These are phyloP conservation scores for Fusarium concolor DNA, from an alignment of 2,329 filamentous ascomycete genomes.

Conservation along the genomic window DNA sequence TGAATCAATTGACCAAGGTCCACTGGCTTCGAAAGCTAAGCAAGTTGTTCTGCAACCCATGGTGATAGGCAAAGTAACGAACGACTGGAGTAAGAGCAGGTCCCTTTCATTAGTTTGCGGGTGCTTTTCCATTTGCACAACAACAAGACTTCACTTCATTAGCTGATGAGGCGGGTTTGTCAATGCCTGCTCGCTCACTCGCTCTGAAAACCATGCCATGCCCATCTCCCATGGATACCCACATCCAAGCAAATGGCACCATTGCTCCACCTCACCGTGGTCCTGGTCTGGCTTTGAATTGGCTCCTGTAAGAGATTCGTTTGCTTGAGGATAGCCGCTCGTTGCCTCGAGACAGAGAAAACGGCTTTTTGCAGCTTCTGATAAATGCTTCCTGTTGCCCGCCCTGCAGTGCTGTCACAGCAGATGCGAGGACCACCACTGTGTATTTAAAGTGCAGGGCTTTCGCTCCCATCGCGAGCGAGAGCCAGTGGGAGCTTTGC, in stretches of 20 bases:
- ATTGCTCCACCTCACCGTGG: constrained; percentile 47
- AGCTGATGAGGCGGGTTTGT: constrained; percentile 31
- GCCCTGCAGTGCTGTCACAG: constrained; percentile 21
- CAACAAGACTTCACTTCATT: constrained; percentile 24
- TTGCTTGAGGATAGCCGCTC: constrained; percentile 22
- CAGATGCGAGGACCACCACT: constrained; percentile 15
- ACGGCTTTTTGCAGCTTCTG: constrained; percentile 9
- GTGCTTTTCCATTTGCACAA: constrained; percentile 30
- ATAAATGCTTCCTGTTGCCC: constrained; percentile 13
- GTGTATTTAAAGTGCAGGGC: constrained; percentile 6
- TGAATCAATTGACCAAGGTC: constrained; percentile 23
- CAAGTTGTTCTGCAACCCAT: constrained; percentile 40
- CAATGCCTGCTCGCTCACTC: constrained; percentile 37
- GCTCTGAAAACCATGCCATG: constrained; percentile 11
- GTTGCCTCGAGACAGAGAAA: neutral
- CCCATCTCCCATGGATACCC: constrained; percentile 36
- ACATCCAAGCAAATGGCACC: constrained; percentile 45
- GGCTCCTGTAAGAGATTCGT: constrained; percentile 25
- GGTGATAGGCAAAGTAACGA: neutral
- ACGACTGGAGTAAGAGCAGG: constrained; percentile 4
- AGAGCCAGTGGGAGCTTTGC: constrained; percentile 14
- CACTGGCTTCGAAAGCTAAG: constrained; percentile 40
- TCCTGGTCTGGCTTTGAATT: constrained; percentile 38
- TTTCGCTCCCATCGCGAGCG: neutral
- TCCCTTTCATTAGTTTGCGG: constrained; percentile 28